Base-by-base conservation (phyloP, 345 rosid genomes). In the Iberis pinnata region DNA sequence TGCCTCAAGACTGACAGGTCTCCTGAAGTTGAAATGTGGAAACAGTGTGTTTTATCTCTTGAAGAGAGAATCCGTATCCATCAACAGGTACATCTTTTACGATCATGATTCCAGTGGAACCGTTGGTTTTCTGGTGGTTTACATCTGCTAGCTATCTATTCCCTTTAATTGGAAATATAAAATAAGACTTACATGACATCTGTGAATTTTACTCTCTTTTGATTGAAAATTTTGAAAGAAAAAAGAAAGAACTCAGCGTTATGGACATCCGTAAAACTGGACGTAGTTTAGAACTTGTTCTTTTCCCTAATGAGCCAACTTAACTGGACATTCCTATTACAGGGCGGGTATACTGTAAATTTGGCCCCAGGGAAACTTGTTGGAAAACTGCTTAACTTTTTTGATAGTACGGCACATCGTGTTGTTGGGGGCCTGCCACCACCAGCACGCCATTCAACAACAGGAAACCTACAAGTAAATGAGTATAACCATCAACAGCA, bases 351-450 rank as follows among this genome's bases (percentile, higher is more conserved):
- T 35, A 24, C 76, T 24, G 42, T 67, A 41, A 80, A 78, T 70
- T 68, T 75, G 75, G 76, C 84, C 65, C 77, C 86, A 36, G 66
- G 69, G 51, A 80, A 82, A 71, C 19, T 81, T 38, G 75, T 82
- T 3, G 84, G 82, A 40, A 68, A 65, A 60, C 52, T 84, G 49
- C 82, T 71, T 17, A 75, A 64, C 50, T 76, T 82, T 67, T 32
- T 84, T 61, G 94, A 84, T 59, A 78, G 75, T 41, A 80, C 89
- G 8, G 84, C 89, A 46, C 70, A 69, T 41, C 86, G 82, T 71
- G 86, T 81, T 69, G 86, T 80, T 68, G 71, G 72, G 61, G 78
- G 80, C 40, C 50, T 64, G 42, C 84, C 95, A 51, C 89, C 88
- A 31, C 73, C 88, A 43, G 73, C 50, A 17, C 83, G 87, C 58